These are phyloP conservation scores for Theobroma cacao DNA, from an alignment of 345 rosid genomes.

Conservation along the genomic window DNA sequence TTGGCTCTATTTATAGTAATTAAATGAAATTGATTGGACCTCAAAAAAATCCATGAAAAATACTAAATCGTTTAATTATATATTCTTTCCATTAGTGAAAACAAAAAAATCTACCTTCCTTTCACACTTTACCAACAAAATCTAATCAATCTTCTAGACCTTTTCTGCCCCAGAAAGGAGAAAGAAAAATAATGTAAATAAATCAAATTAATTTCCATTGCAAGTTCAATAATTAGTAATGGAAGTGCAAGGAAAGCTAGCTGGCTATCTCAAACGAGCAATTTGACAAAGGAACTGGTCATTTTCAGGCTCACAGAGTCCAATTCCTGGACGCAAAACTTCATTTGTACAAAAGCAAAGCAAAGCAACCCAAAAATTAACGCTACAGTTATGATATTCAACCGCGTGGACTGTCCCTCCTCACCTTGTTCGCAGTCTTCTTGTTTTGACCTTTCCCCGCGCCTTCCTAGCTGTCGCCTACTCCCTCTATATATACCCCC, in stretches of 20 bases:
- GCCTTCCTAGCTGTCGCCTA: background rate
- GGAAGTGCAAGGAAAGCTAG: background rate
- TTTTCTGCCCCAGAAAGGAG: background rate
- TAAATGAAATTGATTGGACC: background rate
- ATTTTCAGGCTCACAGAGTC: background rate
- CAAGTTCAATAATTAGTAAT: background rate
- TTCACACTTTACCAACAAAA: background rate
- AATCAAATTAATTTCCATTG: background rate
- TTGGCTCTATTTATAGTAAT: background rate
- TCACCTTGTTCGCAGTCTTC: background rate
- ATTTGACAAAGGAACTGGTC: background rate
- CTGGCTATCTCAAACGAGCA: background rate
- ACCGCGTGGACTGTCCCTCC: constrained; percentile 7
- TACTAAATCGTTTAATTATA: too few relatives aligned
- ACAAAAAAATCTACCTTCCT: background rate
- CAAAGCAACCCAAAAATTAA: background rate
- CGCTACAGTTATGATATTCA: background rate
- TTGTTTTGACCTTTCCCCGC: background rate
- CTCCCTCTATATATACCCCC: background rate
- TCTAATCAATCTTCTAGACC: background rate
- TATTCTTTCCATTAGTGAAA: background rate
- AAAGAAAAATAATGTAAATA: background rate
- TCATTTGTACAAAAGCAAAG: background rate
- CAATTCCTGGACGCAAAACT: background rate
- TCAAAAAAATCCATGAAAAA: too few relatives aligned